Percentiles rank a stretch among this genome's conserved stretches.
phyloP scores from a whole-genome alignment of 129 eudicot species.

The Escallonia rubra region DNA sequence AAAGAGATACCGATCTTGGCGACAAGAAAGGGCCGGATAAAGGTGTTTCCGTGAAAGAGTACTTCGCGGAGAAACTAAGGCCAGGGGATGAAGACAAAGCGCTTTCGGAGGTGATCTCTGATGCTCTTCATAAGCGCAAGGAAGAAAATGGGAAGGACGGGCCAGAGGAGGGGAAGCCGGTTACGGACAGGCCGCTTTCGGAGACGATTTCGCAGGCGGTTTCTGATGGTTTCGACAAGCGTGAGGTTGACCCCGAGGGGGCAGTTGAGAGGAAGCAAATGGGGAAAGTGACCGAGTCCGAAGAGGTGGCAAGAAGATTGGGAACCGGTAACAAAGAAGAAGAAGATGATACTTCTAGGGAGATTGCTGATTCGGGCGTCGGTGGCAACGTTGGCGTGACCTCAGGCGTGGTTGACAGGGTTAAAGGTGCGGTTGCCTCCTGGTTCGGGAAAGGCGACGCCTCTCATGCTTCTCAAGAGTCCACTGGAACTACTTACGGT shows the following conservation, averaged over 20 bases:
- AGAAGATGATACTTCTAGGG: background rate
- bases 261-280: constrained; percentile 9
- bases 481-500: background rate
- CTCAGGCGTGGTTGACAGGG: constrained; percentile 35
- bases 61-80: constrained; percentile 53
- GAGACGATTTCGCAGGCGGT: constrained; percentile 27
- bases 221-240: constrained; percentile 22
- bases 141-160: background rate
- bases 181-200: background rate
- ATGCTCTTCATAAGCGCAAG: constrained; percentile 30
- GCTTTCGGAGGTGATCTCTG: constrained; percentile 49
- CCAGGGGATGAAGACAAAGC: constrained; percentile 82
- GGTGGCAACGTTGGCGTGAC: constrained; percentile 30
- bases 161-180: background rate
- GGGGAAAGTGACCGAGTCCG: constrained; percentile 67
- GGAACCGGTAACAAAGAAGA: constrained; percentile 28
- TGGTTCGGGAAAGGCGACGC: constrained; percentile 57
- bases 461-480: constrained; percentile 26
- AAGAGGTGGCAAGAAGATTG: constrained; percentile 44
- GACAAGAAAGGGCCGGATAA: constrained; percentile 17
- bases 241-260: constrained; percentile 14
- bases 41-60: constrained; percentile 53
- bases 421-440: constrained; percentile 44
- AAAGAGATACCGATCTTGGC: background rate
- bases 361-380: background rate